phyloP scores from a whole-genome alignment of 208 protist species.

The Trypanosoma cruzi region DNA sequence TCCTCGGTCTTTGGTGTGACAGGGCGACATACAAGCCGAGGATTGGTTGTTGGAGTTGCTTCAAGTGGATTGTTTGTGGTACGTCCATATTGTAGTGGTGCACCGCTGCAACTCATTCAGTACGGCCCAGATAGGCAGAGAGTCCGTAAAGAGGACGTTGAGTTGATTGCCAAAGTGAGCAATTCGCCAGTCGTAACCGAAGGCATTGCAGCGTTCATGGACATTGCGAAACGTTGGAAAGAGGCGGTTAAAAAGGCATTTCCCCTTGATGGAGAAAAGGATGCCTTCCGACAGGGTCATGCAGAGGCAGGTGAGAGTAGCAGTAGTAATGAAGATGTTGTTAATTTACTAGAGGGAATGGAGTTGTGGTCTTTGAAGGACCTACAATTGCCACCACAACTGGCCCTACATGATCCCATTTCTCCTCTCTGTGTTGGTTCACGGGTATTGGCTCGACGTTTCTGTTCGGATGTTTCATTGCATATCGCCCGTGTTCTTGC shows the following conservation, averaged over 20 bases:
- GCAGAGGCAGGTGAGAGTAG: neutral
- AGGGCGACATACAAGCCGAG: constrained; percentile 62
- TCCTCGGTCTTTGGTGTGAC: constrained; percentile 51
- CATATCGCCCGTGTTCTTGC: constrained; percentile 51
- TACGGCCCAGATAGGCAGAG: constrained; percentile 7
- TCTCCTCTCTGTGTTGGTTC: constrained; percentile 57
- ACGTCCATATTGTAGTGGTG: constrained; percentile 33
- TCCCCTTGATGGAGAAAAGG: neutral
- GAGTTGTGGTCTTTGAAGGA: constrained; percentile 41
- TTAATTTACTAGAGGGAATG: constrained; percentile 17
- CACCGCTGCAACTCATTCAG: constrained; percentile 26
- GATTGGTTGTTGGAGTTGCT: constrained; percentile 45
- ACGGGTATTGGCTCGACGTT: constrained; percentile 54
- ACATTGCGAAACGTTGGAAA: neutral
- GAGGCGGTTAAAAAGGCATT: neutral
- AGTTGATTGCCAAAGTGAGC: neutral
- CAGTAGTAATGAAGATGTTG: neutral
- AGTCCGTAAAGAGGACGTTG: constrained; percentile 2
- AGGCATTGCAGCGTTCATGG: constrained; percentile 1
- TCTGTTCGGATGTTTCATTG: constrained; percentile 40
- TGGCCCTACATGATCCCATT: constrained; percentile 43
- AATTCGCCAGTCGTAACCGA: neutral
- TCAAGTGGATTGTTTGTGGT: constrained; percentile 41
- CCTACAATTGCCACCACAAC: constrained; percentile 46
- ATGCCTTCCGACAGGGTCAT: constrained; percentile 2